phyloP scores from a whole-genome alignment of 2,329 filamentous ascomycete species.

The Hymenoscyphus occultus region DNA sequence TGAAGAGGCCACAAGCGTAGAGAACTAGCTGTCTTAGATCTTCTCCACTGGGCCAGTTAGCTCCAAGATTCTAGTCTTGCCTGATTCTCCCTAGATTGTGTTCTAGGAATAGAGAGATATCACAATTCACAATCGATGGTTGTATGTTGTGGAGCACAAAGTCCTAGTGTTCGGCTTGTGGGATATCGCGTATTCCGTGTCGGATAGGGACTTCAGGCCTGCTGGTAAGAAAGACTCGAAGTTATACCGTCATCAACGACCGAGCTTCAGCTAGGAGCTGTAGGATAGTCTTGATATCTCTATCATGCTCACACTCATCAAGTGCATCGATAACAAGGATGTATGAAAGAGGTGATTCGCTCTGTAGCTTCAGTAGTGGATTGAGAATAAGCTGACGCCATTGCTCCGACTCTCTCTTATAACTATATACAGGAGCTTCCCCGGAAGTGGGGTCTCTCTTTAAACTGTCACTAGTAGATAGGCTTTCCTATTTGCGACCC shows the following conservation, averaged over 20 bases:
- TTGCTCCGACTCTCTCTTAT: no score
- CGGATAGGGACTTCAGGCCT: conserved; percentile 31
- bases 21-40: conserved; percentile 21
- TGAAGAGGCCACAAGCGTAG: conserved; percentile 20
- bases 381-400: neutral
- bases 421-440: no score
- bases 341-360: no score
- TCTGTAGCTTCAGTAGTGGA: no score
- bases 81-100: conserved; percentile 11
- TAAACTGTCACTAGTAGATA: no score
- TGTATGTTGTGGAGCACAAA: conserved; percentile 25
- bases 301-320: conserved; percentile 32
- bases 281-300: conserved; percentile 17
- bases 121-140: conserved; percentile 25
- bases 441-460: no score
- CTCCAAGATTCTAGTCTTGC: conserved; percentile 15
- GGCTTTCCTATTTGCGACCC: no score
- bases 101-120: conserved; percentile 22
- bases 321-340: conserved; percentile 35
- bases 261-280: conserved; percentile 16
- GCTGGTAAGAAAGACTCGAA: conserved; percentile 34
- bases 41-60: conserved; percentile 15
- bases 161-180: conserved; percentile 20
- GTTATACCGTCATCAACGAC: conserved; percentile 15
- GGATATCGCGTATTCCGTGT: conserved; percentile 21